A percentile compares a stretch with the other conserved stretches of the same genome.
These are phyloP conservation scores for Pichia kluyveri DNA, from an alignment of 805 yeast species.

Conservation along the genomic window DNA sequence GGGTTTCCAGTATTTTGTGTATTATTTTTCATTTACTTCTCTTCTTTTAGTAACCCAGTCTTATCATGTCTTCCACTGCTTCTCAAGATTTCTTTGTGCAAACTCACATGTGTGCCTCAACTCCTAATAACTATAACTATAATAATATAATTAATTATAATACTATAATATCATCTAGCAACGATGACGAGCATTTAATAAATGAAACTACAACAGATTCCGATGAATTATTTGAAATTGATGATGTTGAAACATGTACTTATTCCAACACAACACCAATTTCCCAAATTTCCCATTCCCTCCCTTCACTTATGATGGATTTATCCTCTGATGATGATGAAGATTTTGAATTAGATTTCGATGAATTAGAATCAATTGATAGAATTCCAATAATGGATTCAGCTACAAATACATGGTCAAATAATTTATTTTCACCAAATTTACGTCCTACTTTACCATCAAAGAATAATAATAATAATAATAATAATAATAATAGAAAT, in stretches of 20 bases:
- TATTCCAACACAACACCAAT: constrained; percentile 2
- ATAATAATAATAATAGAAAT: not conserved
- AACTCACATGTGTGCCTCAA: not conserved
- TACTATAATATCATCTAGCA: not conserved
- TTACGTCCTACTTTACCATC: not conserved
- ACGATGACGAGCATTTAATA: too few relatives aligned
- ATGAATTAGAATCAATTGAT: not conserved
- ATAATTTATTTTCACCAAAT: not conserved
- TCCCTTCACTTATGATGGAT: not conserved
- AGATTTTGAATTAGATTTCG: not conserved
- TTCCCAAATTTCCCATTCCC: not conserved
- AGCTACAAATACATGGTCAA: too few relatives aligned
- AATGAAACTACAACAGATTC: too few relatives aligned
- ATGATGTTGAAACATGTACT: constrained; percentile 15
- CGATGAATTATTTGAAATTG: constrained; percentile 15
- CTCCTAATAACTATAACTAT: not conserved
- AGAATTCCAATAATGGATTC: not conserved
- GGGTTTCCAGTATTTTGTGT: too few relatives aligned
- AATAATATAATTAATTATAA: not conserved
- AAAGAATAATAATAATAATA: too few relatives aligned
- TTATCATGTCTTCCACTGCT: not conserved
- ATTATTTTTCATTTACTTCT: too few relatives aligned
- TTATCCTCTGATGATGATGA: not conserved
- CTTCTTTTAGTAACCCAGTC: too few relatives aligned
- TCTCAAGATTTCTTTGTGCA: not conserved